Evolutionary conservation across 805 yeast genomes (phyloP), one percentile per base, ranked within the genome.

Genomic region (Lachancea thermotolerans): DNA sequence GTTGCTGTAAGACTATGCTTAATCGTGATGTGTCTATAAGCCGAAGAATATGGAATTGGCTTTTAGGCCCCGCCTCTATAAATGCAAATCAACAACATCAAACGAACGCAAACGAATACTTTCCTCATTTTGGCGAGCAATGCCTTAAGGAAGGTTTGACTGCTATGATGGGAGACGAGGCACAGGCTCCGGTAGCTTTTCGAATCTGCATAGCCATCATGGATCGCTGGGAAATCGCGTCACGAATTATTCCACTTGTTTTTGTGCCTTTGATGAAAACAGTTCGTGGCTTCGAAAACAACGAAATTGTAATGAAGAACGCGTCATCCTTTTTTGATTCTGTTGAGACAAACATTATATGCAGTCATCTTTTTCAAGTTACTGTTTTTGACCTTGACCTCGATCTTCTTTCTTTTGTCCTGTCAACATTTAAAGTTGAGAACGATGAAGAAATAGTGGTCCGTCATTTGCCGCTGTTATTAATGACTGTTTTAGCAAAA

Each of bases 171-270:
- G 44, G 52, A 18, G 48, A 59, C 37, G 67, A 73, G 43, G 44
- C 55, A 6, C 49, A 56, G 28, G 66, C 77, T 1, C 32, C 54
- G 4, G 74, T 71, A 17, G 80, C 85, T 0, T 79, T 79, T 55
- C 77, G 73, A 41, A 81, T 91, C 5, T 73, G 87, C 1, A 67
- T 82, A 3, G 78, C 93, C 0, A 71, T 90, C 3, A 77, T 90
- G 81, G 98, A 93, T 58, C 78, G 88, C 49, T 93, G 98, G 98
- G 99, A 93, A 63, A 81, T 93, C 35, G 95, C 96, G 10, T 78
- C 81, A 10, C 61, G 75, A 11, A 68, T 91, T 1, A 79, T 89
- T 0, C 95, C 96, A 0, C 64, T 69, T 21, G 62, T 90, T 7
- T 76, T 93, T 37, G 65, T 78, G 0, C 91, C 95, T 0, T 69